Conservation (phyloP, 2,329 filamentous ascomycete species). For the Dactylellina drechsleri region DNA sequence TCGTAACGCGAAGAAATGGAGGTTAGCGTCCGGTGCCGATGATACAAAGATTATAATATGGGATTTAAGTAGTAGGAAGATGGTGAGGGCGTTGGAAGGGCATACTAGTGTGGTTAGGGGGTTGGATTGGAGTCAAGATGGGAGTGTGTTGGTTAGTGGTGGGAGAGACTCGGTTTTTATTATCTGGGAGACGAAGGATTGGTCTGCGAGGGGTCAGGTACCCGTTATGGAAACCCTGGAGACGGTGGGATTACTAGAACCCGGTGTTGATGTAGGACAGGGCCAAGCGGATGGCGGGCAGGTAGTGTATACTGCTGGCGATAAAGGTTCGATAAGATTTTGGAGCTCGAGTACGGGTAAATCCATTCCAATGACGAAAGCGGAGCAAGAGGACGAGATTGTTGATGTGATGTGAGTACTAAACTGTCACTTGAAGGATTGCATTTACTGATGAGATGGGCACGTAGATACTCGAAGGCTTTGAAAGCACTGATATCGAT, state of each 20-base stretch:
- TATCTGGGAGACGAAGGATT: constrained; percentile 86
- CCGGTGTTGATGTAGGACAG: constrained; percentile 71
- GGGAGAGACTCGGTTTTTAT: constrained; percentile 94
- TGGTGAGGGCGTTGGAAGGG: constrained; percentile 81
- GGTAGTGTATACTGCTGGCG: constrained; percentile 77
- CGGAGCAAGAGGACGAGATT: constrained; percentile 72
- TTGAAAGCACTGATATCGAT: constrained; percentile 75
- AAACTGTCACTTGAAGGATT: not conserved
- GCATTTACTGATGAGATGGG: not conserved
- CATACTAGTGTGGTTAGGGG: constrained; percentile 95
- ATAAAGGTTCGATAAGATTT: constrained; percentile 81
- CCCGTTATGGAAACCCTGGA: constrained; percentile 88
- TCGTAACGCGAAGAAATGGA: constrained; percentile 69
- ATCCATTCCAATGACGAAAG: constrained; percentile 76
- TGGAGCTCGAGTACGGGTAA: constrained; percentile 82
- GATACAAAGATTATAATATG: constrained; percentile 92
- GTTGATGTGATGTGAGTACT: constrained; percentile 71
- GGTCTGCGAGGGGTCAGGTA: constrained; percentile 82
- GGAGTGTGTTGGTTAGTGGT: constrained; percentile 75
- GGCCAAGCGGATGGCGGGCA: constrained; percentile 42
- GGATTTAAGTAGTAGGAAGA: constrained; percentile 85
- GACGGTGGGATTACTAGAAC: constrained; percentile 78
- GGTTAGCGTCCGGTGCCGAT: constrained; percentile 89
- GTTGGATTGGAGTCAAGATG: constrained; percentile 70
- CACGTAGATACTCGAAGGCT: constrained; percentile 57